Evolutionary conservation across 108 stramenopile species (phyloP), one percentile per base, ranked within the genome.

Genomic region (Mayamaea pseudoterrestris): DNA sequence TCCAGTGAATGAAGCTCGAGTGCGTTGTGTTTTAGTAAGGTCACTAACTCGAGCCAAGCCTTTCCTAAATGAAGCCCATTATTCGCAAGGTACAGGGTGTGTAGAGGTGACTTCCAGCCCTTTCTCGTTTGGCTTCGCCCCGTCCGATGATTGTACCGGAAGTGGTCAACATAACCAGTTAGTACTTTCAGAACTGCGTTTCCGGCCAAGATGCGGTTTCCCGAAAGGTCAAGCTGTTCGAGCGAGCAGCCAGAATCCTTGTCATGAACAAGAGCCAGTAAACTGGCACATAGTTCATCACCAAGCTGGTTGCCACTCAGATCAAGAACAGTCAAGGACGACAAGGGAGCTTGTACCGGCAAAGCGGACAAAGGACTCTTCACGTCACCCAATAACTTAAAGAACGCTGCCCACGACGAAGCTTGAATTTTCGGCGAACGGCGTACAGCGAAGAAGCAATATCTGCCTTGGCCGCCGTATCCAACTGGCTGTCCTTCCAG

Each of bases 221-320:
- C 65, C 2, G 78, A 72, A 3, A 80, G 35, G 42, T 80, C 78
- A 1, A 80, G 65, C 28, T 61, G 53, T 44, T 80, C 78, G 12
- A 80, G 26, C 12, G 35, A 55, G 44, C 74, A 69, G 5, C 71
- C 57, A 20, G 71, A 75, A 23, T 69, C 55, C 18, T 69, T 61
- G 17, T 62, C 44, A 26, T 73, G 67, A 2, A 63, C 57, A 16
- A 75, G 46, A 28, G 57, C 65, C 11, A 80, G 64, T 16, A 80
- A 17, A 29, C 44, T 37, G 23, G 71, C 63, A 27, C 57, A 62
- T 9, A 41, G 30, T 23, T 75, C 73, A 43, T 80, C 78, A 12
- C 74, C 78, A 0, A 80, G 41, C 11, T 58, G 47, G 36, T 80
- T 80, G 2, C 65, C 65, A 49, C 73, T 70, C 9, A 80, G 47